Evolutionary conservation across 805 yeast genomes (phyloP), one percentile per base, ranked within the genome.

Genomic region (Ogataea trehaloabstinens): DNA sequence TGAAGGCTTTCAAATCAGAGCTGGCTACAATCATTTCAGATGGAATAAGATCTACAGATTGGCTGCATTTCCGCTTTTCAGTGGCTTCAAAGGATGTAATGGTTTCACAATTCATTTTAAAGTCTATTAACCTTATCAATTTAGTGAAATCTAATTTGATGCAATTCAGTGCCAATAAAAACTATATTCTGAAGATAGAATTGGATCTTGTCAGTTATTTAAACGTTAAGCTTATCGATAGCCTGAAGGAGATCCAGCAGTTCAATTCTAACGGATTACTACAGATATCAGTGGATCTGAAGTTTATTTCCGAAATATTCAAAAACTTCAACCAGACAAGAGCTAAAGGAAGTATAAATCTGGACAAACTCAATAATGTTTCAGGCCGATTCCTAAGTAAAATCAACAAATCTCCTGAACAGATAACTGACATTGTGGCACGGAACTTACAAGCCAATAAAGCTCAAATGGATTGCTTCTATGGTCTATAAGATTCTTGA

Each of bases 1-100:
- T 78, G 35, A 67, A 70, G 5, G 72, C 70, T 35, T 72, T 78
- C 56, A 68, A 76, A 46, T 49, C 64, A 11, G 48, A 60, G 37
- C 41, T 74, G 28, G 62, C 65, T 3, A 67, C 57, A 33, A 70
- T 68, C 21, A 56, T 68, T n/a, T 57, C 60, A 38, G 55, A 52
- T 21, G 78, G 74, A 21, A 61, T 70, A 29, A 57, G 60, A 31
- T 60, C 52, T 36, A 55, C 60, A 6, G 70, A 71, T 42, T 76
- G 80, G 83, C 56, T 48, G 17, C 44, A 48, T 5, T 45, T 41
- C 20, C 40, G 32, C 6, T 20, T 34, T n/a, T 15, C 37, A 8
- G 6, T 17, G 6, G 15, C 43, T 13, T 27, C 48, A 27, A 34
- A 30, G 10, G 38, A 45, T 4, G 37, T 53, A n/a, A 22, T 38